Conservation (phyloP, 257 asterid genomes). For the Solanum peruvianum region DNA sequence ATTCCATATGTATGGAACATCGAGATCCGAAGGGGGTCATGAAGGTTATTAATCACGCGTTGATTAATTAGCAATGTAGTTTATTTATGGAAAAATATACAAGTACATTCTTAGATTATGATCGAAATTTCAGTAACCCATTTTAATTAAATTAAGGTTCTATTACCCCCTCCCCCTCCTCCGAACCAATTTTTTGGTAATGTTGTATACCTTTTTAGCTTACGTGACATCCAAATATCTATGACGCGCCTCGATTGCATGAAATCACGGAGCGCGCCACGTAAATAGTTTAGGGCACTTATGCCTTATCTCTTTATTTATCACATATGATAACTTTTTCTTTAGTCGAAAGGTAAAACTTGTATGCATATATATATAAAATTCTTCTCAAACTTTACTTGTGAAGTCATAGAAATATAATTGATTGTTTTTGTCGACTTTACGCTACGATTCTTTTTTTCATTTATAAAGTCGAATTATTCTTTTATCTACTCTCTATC, state of each 20-base stretch:
- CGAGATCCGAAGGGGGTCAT: background rate
- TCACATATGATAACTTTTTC: background rate
- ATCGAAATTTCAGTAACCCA: too few relatives aligned
- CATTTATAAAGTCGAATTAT: background rate
- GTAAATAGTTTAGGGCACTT: too few relatives aligned
- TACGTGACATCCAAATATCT: too few relatives aligned
- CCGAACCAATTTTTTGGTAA: too few relatives aligned
- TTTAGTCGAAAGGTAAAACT: background rate
- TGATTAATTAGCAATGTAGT: too few relatives aligned
- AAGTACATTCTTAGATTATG: too few relatives aligned
- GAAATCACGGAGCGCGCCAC: rapidly evolving
- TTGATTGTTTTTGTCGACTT: background rate
- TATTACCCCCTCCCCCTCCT: rapidly evolving
- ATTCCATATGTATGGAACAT: background rate
- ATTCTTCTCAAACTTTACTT: too few relatives aligned
- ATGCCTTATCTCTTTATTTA: background rate
- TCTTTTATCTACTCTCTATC: background rate
- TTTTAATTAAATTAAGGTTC: rapidly evolving
- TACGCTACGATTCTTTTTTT: too few relatives aligned
- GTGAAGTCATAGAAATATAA: background rate
- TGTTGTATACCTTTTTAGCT: too few relatives aligned
- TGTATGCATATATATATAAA: too few relatives aligned
- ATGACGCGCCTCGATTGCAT: rapidly evolving
- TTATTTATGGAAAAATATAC: too few relatives aligned
- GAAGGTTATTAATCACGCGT: background rate